Evolutionary conservation across 2,329 filamentous ascomycete genomes (phyloP), one percentile per base, ranked within the genome.

Genomic region (Cordyceps javanica): DNA sequence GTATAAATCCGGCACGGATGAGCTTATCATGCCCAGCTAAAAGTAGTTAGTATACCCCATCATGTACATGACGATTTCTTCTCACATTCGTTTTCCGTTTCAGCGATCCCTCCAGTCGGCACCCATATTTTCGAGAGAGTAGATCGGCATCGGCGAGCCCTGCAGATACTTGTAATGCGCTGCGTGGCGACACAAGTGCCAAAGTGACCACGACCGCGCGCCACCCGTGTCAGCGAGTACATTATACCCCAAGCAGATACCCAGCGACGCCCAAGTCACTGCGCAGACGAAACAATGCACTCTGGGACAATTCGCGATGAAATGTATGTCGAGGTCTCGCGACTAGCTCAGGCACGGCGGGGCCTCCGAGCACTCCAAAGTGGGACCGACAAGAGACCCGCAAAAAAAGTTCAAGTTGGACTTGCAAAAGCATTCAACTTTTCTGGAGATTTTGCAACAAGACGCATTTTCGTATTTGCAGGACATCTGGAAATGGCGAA

Each of bases 101-200:
- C 75, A 59, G 85, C 77, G 55, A 89, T 83, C 8, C 88, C 86
- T 44, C 87, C 86, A 1, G 87, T 89, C 2, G 91, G 90, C 28
- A 86, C 79, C 90, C 92, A 97, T 71, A 91, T 82, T 46, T 78
- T 85, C 3, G 90, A 93, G 10, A 93, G 71, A 44, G 68, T 70
- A 36, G 69, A 70, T 45, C 72, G 68, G 51, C 60, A 60, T 28
- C 61, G 61, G 50, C 50, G 46, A 32, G 62, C 61, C 87, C 78
- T 65, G 46, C 25, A 28, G 14, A 21, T 25, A 23, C 45, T 38
- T 19, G 14, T 19, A 16, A 51, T 14, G 16, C 10, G 39, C 9
- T 38, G 55, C 14, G 28, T 19, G 16, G 16, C 19, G 46, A 10
- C 14, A 51, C 19, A 32, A 26, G 36, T 21, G 9, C 19, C 10